Conservation (phyloP, 2,329 filamentous ascomycete species). For the Pseudopithomyces chartarum region DNA sequence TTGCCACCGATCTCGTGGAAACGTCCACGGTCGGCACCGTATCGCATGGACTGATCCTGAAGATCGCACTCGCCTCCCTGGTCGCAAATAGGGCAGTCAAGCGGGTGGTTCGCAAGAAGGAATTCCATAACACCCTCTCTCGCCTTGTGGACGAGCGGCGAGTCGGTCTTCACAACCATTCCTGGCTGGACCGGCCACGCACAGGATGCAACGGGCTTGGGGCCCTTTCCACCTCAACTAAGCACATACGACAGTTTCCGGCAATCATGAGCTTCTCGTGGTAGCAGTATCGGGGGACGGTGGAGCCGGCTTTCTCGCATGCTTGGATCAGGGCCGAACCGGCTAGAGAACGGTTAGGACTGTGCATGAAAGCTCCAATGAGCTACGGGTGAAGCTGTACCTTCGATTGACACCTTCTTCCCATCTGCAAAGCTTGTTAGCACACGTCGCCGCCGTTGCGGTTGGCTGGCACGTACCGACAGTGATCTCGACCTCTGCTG, state of each 20-base stretch:
- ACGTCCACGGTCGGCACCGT: slow-evolving; percentile 91
- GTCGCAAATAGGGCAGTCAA: slow-evolving; percentile 97
- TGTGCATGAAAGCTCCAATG: slow-evolving; percentile 18
- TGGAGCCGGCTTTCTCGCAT: slow-evolving; percentile 95
- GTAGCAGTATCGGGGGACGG: slow-evolving; percentile 96
- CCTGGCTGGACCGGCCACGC: slow-evolving; percentile 98
- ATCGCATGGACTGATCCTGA: slow-evolving; percentile 99
- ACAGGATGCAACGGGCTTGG: slow-evolving; percentile 97
- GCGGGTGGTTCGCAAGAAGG: slow-evolving; percentile 90
- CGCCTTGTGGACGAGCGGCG: slow-evolving; percentile 93
- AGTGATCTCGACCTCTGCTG: slow-evolving; percentile 94
- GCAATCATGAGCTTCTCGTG: slow-evolving; percentile 99
- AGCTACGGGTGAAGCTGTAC: slow-evolving; percentile 55
- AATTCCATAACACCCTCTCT: slow-evolving; percentile 99
- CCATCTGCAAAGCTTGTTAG: slow-evolving; percentile 69
- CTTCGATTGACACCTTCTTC: slow-evolving; percentile 97
- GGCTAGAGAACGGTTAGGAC: slow-evolving; percentile 62
- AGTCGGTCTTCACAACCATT: slow-evolving; percentile 99
- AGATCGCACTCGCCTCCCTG: slow-evolving; percentile 99
- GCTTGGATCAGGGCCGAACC: slow-evolving; percentile 97
- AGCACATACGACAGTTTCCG: slow-evolving; percentile 99
- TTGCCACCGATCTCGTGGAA: slow-evolving; percentile 97
- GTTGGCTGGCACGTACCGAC: slow-evolving; percentile 68
- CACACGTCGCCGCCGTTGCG: slow-evolving; percentile 21
- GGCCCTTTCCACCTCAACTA: slow-evolving; percentile 95